Evolutionary conservation across 768 basidiomycete genomes (phyloP).

Genomic region (Amanita thiersii): DNA sequence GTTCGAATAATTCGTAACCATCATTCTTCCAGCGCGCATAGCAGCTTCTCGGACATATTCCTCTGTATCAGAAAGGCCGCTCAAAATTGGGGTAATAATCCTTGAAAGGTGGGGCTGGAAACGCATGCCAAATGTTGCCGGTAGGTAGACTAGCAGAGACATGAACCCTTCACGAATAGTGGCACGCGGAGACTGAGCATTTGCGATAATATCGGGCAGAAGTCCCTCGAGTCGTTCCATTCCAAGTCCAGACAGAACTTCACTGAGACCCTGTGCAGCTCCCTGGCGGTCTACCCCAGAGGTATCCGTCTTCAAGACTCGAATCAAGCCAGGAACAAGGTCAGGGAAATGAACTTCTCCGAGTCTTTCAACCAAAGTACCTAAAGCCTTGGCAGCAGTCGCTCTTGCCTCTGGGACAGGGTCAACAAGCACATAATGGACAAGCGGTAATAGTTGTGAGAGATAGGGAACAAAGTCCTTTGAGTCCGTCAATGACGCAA

Average conservation of each 20-base stretch:
- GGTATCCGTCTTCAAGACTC: constrained; percentile 85
- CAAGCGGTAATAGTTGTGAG: constrained; percentile 78
- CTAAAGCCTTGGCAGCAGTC: constrained; percentile 93
- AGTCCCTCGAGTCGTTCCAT: constrained; percentile 95
- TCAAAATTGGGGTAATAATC: constrained; percentile 88
- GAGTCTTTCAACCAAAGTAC: constrained; percentile 92
- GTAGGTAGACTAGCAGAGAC: constrained; percentile 91
- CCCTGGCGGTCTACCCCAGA: constrained; percentile 97
- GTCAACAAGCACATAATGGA: constrained; percentile 89
- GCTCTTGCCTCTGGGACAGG: constrained; percentile 97
- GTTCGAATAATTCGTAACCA: constrained; percentile 87
- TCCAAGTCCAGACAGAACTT: constrained; percentile 93
- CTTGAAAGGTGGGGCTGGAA: constrained; percentile 95
- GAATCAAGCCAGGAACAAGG: constrained; percentile 81
- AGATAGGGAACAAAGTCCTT: constrained; percentile 95
- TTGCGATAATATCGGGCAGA: constrained; percentile 88
- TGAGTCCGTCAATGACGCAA: constrained; percentile 81
- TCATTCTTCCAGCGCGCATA: constrained; percentile 98
- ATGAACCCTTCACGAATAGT: constrained; percentile 98
- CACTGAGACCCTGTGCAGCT: constrained; percentile 93
- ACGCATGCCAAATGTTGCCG: constrained; percentile 91
- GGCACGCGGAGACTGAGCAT: constrained; percentile 81
- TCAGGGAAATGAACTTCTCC: constrained; percentile 95
- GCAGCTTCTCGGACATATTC: constrained; percentile 96
- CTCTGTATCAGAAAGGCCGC: constrained; percentile 85